Percentiles rank a stretch among this genome's conserved stretches.
phyloP scores from a whole-genome alignment of 208 protist species.

The Wallacemonas sp. region DNA sequence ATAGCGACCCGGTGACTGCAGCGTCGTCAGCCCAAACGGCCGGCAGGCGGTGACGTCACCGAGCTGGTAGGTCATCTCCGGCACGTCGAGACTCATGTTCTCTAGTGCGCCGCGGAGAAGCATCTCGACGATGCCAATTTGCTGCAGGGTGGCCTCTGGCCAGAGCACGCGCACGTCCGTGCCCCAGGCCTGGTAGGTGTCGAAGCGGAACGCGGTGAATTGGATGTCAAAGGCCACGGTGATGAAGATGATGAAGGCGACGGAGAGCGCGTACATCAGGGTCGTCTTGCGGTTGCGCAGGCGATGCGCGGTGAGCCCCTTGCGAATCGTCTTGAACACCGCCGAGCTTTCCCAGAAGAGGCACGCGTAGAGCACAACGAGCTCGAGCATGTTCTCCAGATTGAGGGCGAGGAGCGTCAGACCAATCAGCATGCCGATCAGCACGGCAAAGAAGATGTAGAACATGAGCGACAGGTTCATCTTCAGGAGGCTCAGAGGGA shows the following conservation, averaged over 20 bases:
- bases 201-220: slow-evolving; percentile 50
- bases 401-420: slow-evolving; percentile 91
- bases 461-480: slow-evolving; percentile 90
- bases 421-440: slow-evolving; percentile 91
- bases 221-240: slow-evolving; percentile 86
- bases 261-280: slow-evolving; percentile 93
- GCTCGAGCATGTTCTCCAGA: slow-evolving; percentile 83
- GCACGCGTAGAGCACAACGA: slow-evolving; percentile 46
- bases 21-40: slow-evolving; percentile 7
- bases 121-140: background rate
- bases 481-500: slow-evolving; percentile 86
- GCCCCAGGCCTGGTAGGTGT: slow-evolving; percentile 25
- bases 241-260: slow-evolving; percentile 95
- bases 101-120: background rate
- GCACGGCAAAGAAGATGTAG: slow-evolving; percentile 94
- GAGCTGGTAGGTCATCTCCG: slow-evolving; percentile 5
- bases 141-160: background rate
- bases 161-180: slow-evolving; percentile 30
- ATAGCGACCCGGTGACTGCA: slow-evolving; percentile 47
- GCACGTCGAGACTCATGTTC: background rate
- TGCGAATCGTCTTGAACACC: slow-evolving; percentile 72
- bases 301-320: slow-evolving; percentile 93
- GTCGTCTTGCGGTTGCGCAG: slow-evolving; percentile 95
- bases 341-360: slow-evolving; percentile 91
- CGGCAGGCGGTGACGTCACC: slow-evolving; percentile 21